phyloP scores from a whole-genome alignment of 306 rosid genomes.

The Sesbania bispinosa region DNA sequence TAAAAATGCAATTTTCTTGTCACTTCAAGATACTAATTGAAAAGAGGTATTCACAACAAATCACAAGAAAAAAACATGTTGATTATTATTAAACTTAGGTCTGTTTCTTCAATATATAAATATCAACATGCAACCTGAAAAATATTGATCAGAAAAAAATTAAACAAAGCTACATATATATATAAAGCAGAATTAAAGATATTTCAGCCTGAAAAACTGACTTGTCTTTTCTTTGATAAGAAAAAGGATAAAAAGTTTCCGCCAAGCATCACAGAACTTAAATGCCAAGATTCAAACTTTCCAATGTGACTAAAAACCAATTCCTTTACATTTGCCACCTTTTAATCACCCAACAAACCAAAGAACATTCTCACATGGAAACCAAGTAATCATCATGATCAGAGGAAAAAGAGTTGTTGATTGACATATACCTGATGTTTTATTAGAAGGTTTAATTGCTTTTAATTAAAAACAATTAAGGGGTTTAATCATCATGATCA shows the following conservation, averaged over 20 bases:
- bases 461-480: no score
- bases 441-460: no score
- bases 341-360: background rate
- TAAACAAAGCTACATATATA: background rate
- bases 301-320: background rate
- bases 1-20: no score
- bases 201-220: background rate
- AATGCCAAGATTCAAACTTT: background rate
- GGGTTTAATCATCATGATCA: no score
- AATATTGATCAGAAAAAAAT: background rate
- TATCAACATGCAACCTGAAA: background rate
- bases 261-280: background rate
- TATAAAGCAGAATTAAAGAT: background rate
- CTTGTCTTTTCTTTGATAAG: background rate
- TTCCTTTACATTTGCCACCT: background rate
- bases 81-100: background rate
- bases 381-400: background rate
- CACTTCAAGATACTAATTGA: no score
- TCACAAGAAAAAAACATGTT: background rate
- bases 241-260: background rate
- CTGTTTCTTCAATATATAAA: background rate
- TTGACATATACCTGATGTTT: constrained; percentile 31
- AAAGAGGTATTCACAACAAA: no score
- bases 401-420: background rate
- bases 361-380: background rate